These are phyloP conservation scores for Fomitopsis betulina DNA, from an alignment of 1,284 basidiomycete genomes.

Conservation along the genomic window DNA sequence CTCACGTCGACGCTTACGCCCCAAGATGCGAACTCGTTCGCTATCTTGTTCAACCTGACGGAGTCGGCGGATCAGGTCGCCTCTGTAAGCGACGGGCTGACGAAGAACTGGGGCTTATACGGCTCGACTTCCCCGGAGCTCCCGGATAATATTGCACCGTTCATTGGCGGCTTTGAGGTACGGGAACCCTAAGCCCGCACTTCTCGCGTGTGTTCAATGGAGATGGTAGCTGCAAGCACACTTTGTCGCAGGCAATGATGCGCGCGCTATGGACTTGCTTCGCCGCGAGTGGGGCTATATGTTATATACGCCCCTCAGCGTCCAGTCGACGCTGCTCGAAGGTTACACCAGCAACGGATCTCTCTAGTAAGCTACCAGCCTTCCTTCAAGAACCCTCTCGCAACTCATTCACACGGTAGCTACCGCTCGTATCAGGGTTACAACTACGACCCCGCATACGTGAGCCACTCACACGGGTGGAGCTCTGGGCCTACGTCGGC, in stretches of 20 bases:
- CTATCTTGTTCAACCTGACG: slow-evolving; percentile 46
- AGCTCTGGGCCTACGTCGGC: slow-evolving; percentile 31
- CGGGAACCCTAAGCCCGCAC: not conserved
- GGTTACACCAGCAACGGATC: slow-evolving; percentile 49
- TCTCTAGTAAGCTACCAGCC: slow-evolving; percentile 31
- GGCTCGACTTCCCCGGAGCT: slow-evolving; percentile 46
- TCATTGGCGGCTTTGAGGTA: slow-evolving; percentile 48
- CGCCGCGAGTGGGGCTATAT: slow-evolving; percentile 50
- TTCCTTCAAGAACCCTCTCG: not conserved
- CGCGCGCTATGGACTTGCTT: slow-evolving; percentile 43
- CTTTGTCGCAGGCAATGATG: slow-evolving; percentile 43
- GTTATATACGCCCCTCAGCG: slow-evolving; percentile 46
- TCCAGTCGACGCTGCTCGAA: slow-evolving; percentile 47
- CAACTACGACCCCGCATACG: slow-evolving; percentile 44
- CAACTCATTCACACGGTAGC: slow-evolving; percentile 12
- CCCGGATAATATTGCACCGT: slow-evolving; percentile 48
- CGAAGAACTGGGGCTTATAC: slow-evolving; percentile 43
- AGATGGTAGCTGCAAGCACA: slow-evolving; percentile 41
- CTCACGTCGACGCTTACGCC: slow-evolving; percentile 38
- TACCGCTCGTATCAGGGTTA: slow-evolving; percentile 45
- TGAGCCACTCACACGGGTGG: slow-evolving; percentile 39
- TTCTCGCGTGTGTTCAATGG: not conserved
- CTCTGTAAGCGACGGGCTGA: slow-evolving; percentile 39
- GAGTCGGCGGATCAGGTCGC: slow-evolving; percentile 34
- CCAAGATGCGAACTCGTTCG: slow-evolving; percentile 49